Evolutionary conservation across 768 basidiomycete genomes (phyloP).

Genomic region (Suillus placidus): DNA sequence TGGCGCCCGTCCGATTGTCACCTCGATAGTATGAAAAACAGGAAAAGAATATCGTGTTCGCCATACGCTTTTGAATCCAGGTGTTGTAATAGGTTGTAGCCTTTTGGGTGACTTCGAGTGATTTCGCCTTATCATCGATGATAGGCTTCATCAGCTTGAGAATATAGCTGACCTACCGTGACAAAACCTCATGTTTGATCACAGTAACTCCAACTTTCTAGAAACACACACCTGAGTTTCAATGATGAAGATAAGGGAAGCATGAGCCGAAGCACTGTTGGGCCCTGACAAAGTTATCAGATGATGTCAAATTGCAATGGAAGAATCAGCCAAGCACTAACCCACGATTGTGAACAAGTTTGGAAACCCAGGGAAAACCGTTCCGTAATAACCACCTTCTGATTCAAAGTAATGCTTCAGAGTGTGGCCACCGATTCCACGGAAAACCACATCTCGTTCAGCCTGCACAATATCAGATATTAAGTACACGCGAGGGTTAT

Average conservation of each 20-base stretch:
- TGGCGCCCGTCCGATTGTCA: constrained; percentile 38
- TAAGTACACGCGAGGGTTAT: neutral
- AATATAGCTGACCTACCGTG: constrained; percentile 48
- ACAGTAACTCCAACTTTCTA: neutral
- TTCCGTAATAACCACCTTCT: constrained; percentile 58
- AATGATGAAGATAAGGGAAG: constrained; percentile 56
- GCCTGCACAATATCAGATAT: constrained; percentile 10
- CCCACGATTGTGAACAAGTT: constrained; percentile 54
- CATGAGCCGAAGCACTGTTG: constrained; percentile 60
- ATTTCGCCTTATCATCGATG: constrained; percentile 48
- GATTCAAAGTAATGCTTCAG: constrained; percentile 48
- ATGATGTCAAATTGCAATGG: neutral
- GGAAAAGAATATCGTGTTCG: constrained; percentile 52
- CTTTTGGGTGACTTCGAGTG: constrained; percentile 50
- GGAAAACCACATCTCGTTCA: constrained; percentile 25
- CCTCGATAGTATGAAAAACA: constrained; percentile 57
- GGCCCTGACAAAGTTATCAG: constrained; percentile 41
- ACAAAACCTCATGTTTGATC: constrained; percentile 9
- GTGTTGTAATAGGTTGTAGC: constrained; percentile 53
- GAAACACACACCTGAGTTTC: constrained; percentile 51
- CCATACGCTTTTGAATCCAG: constrained; percentile 52
- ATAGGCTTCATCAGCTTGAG: constrained; percentile 56
- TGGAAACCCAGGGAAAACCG: constrained; percentile 57
- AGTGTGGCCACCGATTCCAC: constrained; percentile 45
- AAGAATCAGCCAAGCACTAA: constrained; percentile 25